Conservation (phyloP, 768 basidiomycete species). For the Mycena kentingensis region DNA sequence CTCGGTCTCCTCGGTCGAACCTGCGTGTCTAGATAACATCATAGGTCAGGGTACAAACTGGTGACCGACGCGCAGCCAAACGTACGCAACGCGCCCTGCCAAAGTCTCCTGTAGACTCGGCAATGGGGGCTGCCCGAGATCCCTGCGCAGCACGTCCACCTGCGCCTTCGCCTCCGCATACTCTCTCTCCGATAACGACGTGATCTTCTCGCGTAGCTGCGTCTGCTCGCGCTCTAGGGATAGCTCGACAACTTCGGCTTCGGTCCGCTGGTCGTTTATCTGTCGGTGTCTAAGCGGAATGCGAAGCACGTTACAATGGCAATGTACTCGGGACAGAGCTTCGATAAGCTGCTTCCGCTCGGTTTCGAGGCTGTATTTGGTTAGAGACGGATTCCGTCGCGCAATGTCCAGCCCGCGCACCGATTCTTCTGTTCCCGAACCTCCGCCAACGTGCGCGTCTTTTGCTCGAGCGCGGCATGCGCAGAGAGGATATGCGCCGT, state of each 20-base stretch:
- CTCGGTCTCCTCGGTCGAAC: too few relatives aligned
- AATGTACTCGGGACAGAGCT: conserved; percentile 47
- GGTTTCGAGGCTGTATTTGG: conserved; percentile 61
- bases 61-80: too few relatives aligned
- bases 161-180: conserved; percentile 74
- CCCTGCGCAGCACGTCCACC: conserved; percentile 72
- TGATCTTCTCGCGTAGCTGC: conserved; percentile 70
- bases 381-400: neutral
- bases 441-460: conserved; percentile 77
- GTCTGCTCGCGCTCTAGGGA: conserved; percentile 72
- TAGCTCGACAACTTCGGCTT: conserved; percentile 72
- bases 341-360: conserved; percentile 71
- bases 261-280: conserved; percentile 84
- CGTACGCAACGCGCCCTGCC: too few relatives aligned
- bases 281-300: conserved; percentile 29
- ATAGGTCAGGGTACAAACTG: too few relatives aligned
- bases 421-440: conserved; percentile 84
- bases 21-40: too few relatives aligned
- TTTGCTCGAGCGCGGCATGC: conserved; percentile 76
- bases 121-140: conserved; percentile 75
- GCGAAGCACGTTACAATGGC: neutral
- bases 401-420: conserved; percentile 41
- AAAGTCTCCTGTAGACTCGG: conserved; percentile 72
- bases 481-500: conserved; percentile 87
- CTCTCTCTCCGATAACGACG: conserved; percentile 69